Conservation (phyloP, 805 yeast genomes). For the Saccharomycopsis sp. region DNA sequence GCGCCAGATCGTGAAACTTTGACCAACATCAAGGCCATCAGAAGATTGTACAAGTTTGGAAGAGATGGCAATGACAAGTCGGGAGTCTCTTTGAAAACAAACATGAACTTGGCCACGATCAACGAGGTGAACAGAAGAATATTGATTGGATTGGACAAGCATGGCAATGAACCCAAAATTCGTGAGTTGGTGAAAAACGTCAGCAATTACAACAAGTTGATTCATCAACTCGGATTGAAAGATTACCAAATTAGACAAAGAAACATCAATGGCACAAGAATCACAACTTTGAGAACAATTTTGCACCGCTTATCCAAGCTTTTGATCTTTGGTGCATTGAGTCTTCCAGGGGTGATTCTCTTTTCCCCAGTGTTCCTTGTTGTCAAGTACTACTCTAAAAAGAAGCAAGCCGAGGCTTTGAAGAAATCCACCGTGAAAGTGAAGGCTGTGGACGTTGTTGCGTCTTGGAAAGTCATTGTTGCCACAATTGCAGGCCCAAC, state of each 20-base stretch:
- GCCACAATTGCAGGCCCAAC: conserved; percentile 85
- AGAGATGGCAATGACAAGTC: too few species aligned
- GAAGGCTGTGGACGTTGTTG: conserved; percentile 87
- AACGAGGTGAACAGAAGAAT: conserved; percentile 88
- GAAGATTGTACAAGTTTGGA: conserved; percentile 64
- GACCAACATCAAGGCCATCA: conserved; percentile 83
- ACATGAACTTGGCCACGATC: conserved; percentile 67
- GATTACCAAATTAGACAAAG: conserved; percentile 42
- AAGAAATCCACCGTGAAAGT: conserved; percentile 85
- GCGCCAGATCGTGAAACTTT: conserved; percentile 85
- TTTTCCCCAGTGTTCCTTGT: conserved; percentile 83
- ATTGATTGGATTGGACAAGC: conserved; percentile 71
- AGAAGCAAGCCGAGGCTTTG: conserved; percentile 69
- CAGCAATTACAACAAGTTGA: conserved; percentile 55
- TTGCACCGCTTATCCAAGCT: conserved; percentile 51
- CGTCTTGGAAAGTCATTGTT: conserved; percentile 93
- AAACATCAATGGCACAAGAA: conserved; percentile 7
- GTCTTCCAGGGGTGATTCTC: conserved; percentile 81
- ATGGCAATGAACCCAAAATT: conserved; percentile 60
- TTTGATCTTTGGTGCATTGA: conserved; percentile 45
- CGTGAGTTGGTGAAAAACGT: conserved; percentile 54
- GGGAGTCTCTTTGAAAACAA: conserved; percentile 58
- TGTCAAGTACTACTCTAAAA: conserved; percentile 62
- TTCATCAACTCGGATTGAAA: conserved; percentile 51
- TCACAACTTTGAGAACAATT: conserved; percentile 30